Percentiles rank a stretch among this genome's conserved stretches.
Evolutionary conservation across 495 filamentous ascomycete species (phyloP).

Genomic region (Penicillium turbatum): DNA sequence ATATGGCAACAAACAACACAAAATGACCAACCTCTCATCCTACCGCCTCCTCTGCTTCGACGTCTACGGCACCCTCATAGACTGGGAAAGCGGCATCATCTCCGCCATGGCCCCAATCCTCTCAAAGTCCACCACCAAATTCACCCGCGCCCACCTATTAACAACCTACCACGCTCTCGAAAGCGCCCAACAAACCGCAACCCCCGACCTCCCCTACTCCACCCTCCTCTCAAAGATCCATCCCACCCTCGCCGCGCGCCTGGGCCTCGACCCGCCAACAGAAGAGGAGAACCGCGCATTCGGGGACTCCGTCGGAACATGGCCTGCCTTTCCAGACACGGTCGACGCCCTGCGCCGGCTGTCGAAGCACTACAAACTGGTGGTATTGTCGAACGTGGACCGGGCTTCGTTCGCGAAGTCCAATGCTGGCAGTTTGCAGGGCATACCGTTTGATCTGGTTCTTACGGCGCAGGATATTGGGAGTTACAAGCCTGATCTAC

Average conservation of each 20-base stretch:
- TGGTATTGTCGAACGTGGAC: constrained; percentile 68
- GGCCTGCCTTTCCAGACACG: constrained; percentile 62
- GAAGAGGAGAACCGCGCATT: constrained; percentile 30
- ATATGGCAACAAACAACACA: background rate
- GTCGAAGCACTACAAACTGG: constrained; percentile 56
- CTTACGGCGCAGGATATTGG: constrained; percentile 71
- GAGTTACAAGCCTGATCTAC: constrained; percentile 61
- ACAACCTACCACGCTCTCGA: constrained; percentile 37
- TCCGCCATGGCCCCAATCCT: constrained; percentile 38
- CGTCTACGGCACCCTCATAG: constrained; percentile 77
- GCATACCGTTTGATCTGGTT: constrained; percentile 55
- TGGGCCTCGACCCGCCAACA: constrained; percentile 31
- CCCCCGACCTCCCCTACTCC: constrained; percentile 52
- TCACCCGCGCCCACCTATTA: constrained; percentile 36
- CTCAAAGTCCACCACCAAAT: constrained; percentile 32
- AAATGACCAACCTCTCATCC: constrained; percentile 34
- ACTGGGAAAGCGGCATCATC: constrained; percentile 59
- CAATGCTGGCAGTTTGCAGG: constrained; percentile 41
- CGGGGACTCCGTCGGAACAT: constrained; percentile 50
- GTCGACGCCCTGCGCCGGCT: constrained; percentile 51
- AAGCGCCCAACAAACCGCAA: constrained; percentile 34
- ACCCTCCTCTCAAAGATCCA: constrained; percentile 48
- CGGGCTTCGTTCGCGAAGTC: constrained; percentile 53
- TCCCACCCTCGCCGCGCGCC: constrained; percentile 35
- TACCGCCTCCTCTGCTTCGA: constrained; percentile 65